Evolutionary conservation across 2,329 filamentous ascomycete genomes (phyloP), one percentile per base, ranked within the genome.

Genomic region (Fusarium pseudograminearum): DNA sequence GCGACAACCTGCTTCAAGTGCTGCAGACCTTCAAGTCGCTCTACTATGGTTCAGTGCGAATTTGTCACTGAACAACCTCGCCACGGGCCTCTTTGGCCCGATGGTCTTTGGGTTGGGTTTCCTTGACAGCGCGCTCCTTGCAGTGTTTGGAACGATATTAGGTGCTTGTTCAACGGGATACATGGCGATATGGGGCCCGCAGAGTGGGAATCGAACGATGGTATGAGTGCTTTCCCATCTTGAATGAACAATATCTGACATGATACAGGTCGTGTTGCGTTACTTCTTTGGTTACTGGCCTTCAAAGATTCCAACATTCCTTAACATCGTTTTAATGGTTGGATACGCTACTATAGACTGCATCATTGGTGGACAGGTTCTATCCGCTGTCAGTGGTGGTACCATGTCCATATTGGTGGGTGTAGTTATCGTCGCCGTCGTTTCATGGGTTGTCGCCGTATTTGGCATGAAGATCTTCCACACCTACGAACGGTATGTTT

Each of bases 281-380:
- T 94, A 91, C 80, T 94, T 86, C 80, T 94, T 93, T 76, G 92
- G 92, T 11, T 92, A 87, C 79, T 89, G 77, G 77, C 77, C 77
- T 2, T 69, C 73, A n/a, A 79, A 79, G 55, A 67, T 79, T 2
- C 70, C 76, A 1, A 77, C 75, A 5, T 56, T 76, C 11, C 74
- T 77, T 20, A 76, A 75, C 51, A 65, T 77, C 85, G 87, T 93
- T 75, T 91, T 91, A 54, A 79, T 90, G 72, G 89, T 94, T 77
- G 92, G 92, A 51, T 95, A 93, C 89, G 90, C 90, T 7, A 85
- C 90, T 0, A 89, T 94, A 70, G 95, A 96, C 75, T 87, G 88
- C 57, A 94, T 96, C 67, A 91, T 95, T 18, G 93, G 92, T 20
- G 91, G 91, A 1, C 90, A 95, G 77, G 85, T 95, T 9, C 85